Evolutionary conservation across 345 rosid genomes (phyloP), one percentile per base, ranked within the genome.

Genomic region (Hibiscus syriacus): DNA sequence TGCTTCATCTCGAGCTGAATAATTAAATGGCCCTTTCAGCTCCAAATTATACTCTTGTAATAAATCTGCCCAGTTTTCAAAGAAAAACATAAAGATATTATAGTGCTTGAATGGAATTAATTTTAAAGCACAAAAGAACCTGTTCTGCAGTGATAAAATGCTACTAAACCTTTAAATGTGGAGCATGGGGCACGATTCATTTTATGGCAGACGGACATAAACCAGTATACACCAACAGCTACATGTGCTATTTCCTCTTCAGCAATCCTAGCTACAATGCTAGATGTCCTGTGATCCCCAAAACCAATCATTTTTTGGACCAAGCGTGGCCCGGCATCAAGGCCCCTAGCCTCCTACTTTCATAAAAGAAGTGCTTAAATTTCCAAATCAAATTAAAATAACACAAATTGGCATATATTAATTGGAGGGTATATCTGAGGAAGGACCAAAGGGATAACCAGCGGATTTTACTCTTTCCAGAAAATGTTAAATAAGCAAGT

Each of bases 171-270:
- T 90, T 82, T 89, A 81, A 90, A 93, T 39, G 96, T 84, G 48
- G 94, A 81, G 76, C 82, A 86, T 66, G 97, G 98, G 41, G 78
- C 75, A 67, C 82, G 68, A 38, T 77, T 79, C 90, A 90, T 66
- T 79, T 81, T 87, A 73, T 14, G 84, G 78, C 98, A 93, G 26
- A 90, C 72, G 0, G 82, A 83, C 56, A 81, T 81, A 77, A 90
- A 93, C 97, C 97, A 90, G 73, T 86, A 77, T 2, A 90, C 86
- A 53, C 98, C 97, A 68, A 90, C 94, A 34, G 97, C 96, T 36
- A 90, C 98, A 81, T 90, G 98, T 54, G 97, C 98, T 45, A 84
- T 80, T 87, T 93, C 98, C 74, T 93, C 98, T 3, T 87, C 90
- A 17, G 97, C 91, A 20, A 93, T 90, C 78, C 74, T 80, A 55